Evolutionary conservation across 306 rosid genomes (phyloP).

Genomic region (Quercus bicolor): DNA sequence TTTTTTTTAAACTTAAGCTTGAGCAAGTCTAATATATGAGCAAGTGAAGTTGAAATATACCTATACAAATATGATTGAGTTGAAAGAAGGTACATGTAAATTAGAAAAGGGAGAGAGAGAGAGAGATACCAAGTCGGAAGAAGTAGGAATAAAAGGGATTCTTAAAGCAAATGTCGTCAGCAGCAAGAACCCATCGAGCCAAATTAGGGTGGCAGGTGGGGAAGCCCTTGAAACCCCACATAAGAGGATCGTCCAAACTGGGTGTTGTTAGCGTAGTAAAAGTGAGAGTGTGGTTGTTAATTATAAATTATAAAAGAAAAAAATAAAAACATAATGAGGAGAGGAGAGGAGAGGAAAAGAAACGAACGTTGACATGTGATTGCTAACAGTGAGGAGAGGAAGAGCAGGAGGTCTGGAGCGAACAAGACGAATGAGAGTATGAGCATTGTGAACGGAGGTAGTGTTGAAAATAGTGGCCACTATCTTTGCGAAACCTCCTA

Average conservation of each 20-base stretch:
- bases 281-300: no score
- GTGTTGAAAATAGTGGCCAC: constrained; percentile 60
- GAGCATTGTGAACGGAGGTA: constrained; percentile 68
- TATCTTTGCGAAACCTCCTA: constrained; percentile 63
- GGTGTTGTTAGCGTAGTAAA: no score
- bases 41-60: no score
- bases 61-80: no score
- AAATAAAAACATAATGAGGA: neutral
- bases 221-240: constrained; percentile 90
- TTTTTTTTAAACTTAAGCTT: no score
- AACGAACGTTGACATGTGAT: constrained; percentile 80
- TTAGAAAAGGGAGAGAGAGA: neutral
- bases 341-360: neutral
- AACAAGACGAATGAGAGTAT: constrained; percentile 62
- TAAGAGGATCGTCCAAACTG: constrained; percentile 76
- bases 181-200: constrained; percentile 82
- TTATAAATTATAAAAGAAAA: no score
- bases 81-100: no score
- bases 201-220: constrained; percentile 47
- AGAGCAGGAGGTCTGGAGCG: constrained; percentile 68
- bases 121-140: constrained; percentile 61
- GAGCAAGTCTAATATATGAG: no score
- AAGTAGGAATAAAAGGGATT: constrained; percentile 52
- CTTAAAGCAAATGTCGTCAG: constrained; percentile 80
- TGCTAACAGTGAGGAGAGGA: constrained; percentile 89